phyloP scores from a whole-genome alignment of 2,329 filamentous ascomycete species.

The Pseudogymnoascus sp. region DNA sequence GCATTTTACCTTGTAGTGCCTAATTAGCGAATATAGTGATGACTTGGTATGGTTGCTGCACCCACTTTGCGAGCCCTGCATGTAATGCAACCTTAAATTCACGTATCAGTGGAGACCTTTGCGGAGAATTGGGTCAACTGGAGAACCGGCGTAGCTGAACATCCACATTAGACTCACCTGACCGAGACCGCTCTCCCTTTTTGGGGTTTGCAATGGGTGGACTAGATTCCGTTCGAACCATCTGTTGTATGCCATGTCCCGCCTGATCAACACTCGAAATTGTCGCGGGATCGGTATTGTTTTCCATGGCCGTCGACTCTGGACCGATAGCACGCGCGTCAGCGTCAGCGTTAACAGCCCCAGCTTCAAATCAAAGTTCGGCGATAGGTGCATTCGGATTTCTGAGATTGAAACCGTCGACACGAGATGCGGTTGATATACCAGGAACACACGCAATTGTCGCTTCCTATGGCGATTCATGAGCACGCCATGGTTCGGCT shows the following conservation, averaged over 20 bases:
- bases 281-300: background rate
- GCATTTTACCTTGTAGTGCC: conserved; percentile 4
- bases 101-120: background rate
- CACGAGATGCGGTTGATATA: conserved; percentile 1
- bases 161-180: background rate
- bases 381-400: background rate
- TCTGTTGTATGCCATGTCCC: background rate
- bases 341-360: background rate
- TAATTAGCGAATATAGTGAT: background rate
- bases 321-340: background rate
- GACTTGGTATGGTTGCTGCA: background rate
- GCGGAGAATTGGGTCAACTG: background rate
- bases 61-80: conserved; percentile 9
- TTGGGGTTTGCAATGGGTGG: background rate
- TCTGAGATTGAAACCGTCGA: background rate
- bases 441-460: background rate
- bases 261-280: background rate
- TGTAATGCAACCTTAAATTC: conserved; percentile 5
- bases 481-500: background rate
- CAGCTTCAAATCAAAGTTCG: background rate
- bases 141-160: background rate
- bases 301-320: background rate
- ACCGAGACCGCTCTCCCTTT: background rate
- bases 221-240: background rate
- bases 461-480: background rate